phyloP scores from a whole-genome alignment of 1,284 basidiomycete species.

The Coniferiporia weirii region DNA sequence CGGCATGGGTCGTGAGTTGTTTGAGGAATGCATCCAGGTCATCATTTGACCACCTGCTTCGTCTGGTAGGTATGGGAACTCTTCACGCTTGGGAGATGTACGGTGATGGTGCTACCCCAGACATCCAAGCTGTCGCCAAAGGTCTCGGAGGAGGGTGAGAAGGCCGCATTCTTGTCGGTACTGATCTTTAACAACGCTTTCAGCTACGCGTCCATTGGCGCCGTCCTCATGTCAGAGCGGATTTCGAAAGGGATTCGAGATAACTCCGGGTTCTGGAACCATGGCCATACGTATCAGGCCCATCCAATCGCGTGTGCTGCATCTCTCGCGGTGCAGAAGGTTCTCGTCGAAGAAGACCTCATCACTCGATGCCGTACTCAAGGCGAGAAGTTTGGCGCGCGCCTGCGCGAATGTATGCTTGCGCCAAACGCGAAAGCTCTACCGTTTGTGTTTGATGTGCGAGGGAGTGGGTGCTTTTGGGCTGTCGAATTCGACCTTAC shows the following conservation, averaged over 20 bases:
- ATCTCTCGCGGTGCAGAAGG: conserved; percentile 72
- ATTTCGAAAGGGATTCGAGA: conserved; percentile 65
- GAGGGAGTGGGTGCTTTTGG: conserved; percentile 80
- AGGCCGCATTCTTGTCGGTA: conserved; percentile 10
- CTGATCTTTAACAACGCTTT: conserved; percentile 2
- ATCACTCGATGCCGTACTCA: conserved; percentile 59
- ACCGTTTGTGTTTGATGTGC: conserved; percentile 67
- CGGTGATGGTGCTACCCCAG: conserved; percentile 70
- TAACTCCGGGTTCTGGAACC: conserved; percentile 67
- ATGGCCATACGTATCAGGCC: conserved; percentile 84
- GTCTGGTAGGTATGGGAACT: conserved; percentile 66
- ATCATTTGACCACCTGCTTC: not conserved
- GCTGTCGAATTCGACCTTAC: conserved; percentile 74
- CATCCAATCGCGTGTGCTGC: conserved; percentile 74
- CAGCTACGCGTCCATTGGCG: conserved; percentile 81
- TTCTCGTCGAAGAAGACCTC: conserved; percentile 63
- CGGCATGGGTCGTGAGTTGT: conserved; percentile 72
- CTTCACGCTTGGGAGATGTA: conserved; percentile 81
- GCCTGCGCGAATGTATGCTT: conserved; percentile 51
- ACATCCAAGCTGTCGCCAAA: conserved; percentile 83
- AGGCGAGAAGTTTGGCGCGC: conserved; percentile 54
- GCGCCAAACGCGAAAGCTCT: conserved; percentile 50
- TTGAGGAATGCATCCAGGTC: not conserved
- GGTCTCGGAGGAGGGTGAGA: conserved; percentile 79
- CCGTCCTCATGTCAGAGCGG: conserved; percentile 66